Evolutionary conservation across 805 yeast species (phyloP).

Genomic region (Candida ulmi): DNA sequence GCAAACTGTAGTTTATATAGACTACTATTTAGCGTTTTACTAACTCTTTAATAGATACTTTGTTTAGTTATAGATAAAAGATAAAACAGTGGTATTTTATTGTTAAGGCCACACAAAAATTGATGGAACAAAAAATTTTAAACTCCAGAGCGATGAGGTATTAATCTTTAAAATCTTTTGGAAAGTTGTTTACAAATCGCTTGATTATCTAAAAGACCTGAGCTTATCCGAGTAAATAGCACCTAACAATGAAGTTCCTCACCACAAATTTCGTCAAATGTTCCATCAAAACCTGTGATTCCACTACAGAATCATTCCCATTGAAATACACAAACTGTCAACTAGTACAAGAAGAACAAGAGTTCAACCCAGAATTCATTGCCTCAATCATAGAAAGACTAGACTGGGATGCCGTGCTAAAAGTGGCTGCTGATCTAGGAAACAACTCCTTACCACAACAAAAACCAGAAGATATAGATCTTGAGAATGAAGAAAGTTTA

Average conservation of each 20-base stretch:
- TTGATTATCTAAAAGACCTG: no score
- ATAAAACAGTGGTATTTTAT: neutral
- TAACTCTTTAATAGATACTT: no score
- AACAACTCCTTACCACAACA: slow-evolving; percentile 53
- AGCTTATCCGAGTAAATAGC: no score
- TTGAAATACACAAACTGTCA: slow-evolving; percentile 63
- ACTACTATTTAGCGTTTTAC: no score
- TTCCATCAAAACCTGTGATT: slow-evolving; percentile 77
- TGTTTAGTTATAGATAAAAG: no score
- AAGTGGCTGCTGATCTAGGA: slow-evolving; percentile 72
- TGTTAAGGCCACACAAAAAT: neutral
- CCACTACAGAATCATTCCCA: slow-evolving; percentile 75
- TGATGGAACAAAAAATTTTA: neutral
- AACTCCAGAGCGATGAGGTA: neutral
- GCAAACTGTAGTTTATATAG: no score
- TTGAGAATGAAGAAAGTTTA: slow-evolving; percentile 32
- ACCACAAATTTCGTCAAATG: slow-evolving; percentile 97
- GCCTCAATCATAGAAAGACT: slow-evolving; percentile 70
- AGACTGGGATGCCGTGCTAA: slow-evolving; percentile 81
- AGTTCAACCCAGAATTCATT: slow-evolving; percentile 78
- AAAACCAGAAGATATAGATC: slow-evolving; percentile 45
- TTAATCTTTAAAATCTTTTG: neutral
- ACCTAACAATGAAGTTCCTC: slow-evolving; percentile 81
- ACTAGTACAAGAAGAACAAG: slow-evolving; percentile 65
- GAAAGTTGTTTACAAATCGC: no score